Evolutionary conservation across 176 grass and related monocot genomes (phyloP), one percentile per base, ranked within the genome.

Genomic region (Oropetium thomaeum): DNA sequence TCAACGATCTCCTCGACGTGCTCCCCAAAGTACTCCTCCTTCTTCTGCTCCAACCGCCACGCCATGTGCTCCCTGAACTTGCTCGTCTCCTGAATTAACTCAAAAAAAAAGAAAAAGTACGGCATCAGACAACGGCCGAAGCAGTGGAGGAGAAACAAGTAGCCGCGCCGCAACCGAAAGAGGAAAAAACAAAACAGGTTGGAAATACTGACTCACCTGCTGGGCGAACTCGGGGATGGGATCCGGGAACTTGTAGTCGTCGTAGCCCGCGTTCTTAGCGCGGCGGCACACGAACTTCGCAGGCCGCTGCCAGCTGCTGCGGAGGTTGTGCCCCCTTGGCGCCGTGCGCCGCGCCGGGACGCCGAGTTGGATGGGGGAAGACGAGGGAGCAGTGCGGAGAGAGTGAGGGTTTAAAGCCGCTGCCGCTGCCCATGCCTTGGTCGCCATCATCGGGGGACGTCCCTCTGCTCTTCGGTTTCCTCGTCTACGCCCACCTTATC

Each of bases 61-160:
- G 85, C 48, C 92, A 99, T 96, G 79, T 99, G 96, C 75, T 84
- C 84, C 73, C 68, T 90, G 83, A 99, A 99, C 45, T 73, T 96
- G 75, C 44, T 83, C 53, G 85, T 88, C 80, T 99, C 96, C 92
- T 99, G 68, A 73, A 82, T 20, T 38, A 58, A 16, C 4, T 38
- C 26, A 14, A 41, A 34, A 23, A 15, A 33, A 66, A 27, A 54
- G 4, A 1, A n/a, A n/a, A n/a, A n/a, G n/a, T n/a, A n/a, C n/a
- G 8, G 3, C 23, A 47, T 57, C 27, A 51, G 59, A 7, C 55
- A 74, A 29, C n/a, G 20, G 14, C 58, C 5, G 31, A 30, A 33
- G 11, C 33, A 58, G 39, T 28, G 44, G 42, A 48, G 35, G 22
- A 39, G 60, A 22, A 53, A 54, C 7, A 55, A 55, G 52, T 12